phyloP scores from a whole-genome alignment of 2,329 filamentous ascomycete genomes.

The Trichoderma guizhouense region DNA sequence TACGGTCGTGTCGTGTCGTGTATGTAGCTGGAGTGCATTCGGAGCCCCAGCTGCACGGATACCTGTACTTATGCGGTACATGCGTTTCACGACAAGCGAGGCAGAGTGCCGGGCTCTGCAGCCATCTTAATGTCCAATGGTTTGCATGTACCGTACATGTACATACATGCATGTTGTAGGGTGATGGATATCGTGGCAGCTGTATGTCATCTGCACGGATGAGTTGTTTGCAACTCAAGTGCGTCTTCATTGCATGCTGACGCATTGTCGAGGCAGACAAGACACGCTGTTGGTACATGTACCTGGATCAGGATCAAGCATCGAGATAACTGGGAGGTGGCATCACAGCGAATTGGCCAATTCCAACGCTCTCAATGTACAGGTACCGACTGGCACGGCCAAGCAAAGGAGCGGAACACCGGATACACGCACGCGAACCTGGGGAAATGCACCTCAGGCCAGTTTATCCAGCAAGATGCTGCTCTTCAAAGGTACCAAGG shows the following conservation, averaged over 20 bases:
- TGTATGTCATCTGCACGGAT: slow-evolving; percentile 14
- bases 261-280: neutral
- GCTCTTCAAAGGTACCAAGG: neutral
- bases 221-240: slow-evolving; percentile 12
- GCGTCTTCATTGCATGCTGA: slow-evolving; percentile 6
- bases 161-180: neutral
- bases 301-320: neutral
- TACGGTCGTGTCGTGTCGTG: neutral
- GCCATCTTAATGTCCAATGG: neutral
- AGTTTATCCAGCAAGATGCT: neutral
- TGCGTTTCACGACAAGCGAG: neutral
- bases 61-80: neutral
- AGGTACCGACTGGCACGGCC: neutral
- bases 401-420: neutral
- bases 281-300: neutral
- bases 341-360: neutral
- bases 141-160: neutral
- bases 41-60: neutral
- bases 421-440: neutral
- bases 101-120: neutral
- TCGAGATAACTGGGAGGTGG: neutral
- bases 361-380: neutral
- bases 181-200: neutral
- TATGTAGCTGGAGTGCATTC: neutral
- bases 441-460: neutral